A percentile compares a stretch with the other conserved stretches of the same genome.
These are phyloP conservation scores for Pezicula radicicola DNA, from an alignment of 2,329 filamentous ascomycete species.

Conservation along the genomic window DNA sequence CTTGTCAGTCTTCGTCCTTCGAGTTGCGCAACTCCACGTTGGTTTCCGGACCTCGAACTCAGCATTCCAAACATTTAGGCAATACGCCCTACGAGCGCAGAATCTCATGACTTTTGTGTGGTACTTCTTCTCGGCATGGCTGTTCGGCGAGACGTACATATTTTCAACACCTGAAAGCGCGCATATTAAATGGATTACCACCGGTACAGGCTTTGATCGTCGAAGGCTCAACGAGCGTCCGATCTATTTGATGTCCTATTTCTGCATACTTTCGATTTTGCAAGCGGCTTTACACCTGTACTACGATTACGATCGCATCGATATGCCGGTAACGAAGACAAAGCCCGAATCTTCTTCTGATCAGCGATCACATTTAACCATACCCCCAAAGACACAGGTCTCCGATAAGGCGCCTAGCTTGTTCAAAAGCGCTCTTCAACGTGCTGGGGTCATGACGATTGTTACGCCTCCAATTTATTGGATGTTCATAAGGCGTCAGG, in stretches of 20 bases:
- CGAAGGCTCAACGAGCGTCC: constrained; percentile 81
- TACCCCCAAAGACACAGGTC: constrained; percentile 35
- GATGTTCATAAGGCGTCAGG: constrained; percentile 54
- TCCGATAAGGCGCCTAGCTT: constrained; percentile 29
- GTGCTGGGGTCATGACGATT: constrained; percentile 36
- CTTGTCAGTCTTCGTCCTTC: constrained; percentile 77
- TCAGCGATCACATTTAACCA: constrained; percentile 32
- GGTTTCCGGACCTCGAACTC: constrained; percentile 70
- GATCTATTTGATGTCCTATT: constrained; percentile 72
- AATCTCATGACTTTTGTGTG: constrained; percentile 70
- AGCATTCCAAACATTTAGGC: constrained; percentile 60
- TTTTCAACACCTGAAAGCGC: constrained; percentile 60
- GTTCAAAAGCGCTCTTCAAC: constrained; percentile 24
- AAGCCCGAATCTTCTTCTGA: constrained; percentile 27
- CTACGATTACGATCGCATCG: constrained; percentile 65
- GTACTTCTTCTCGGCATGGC: constrained; percentile 73
- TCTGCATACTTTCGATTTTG: constrained; percentile 64
- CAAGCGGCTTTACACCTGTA: constrained; percentile 70
- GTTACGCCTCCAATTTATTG: constrained; percentile 33
- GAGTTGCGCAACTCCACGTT: constrained; percentile 79
- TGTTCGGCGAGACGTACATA: constrained; percentile 80
- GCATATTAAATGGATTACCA: constrained; percentile 71
- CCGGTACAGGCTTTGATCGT: constrained; percentile 66
- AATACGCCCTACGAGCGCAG: constrained; percentile 49
- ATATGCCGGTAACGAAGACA: constrained; percentile 36